A percentile compares a stretch with the other conserved stretches of the same genome.
These are phyloP conservation scores for Ploettnerulaceae sp. DNA, from an alignment of 2,329 filamentous ascomycete genomes.

Conservation along the genomic window DNA sequence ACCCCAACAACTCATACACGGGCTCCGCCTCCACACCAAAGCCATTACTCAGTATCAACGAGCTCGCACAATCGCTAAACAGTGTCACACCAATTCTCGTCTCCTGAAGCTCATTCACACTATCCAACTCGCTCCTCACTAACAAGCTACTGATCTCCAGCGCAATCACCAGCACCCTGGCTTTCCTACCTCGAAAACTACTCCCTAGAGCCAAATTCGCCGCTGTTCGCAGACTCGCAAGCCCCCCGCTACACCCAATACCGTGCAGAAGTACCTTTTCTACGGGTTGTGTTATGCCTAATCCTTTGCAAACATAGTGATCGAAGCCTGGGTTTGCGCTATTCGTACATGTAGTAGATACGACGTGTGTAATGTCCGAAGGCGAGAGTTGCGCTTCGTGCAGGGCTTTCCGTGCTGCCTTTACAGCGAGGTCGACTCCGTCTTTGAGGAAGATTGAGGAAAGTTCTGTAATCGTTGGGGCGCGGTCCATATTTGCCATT, in stretches of 20 bases:
- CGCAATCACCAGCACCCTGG: slow-evolving; percentile 60
- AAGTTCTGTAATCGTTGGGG: slow-evolving; percentile 52
- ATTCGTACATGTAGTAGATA: slow-evolving; percentile 65
- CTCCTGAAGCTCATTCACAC: slow-evolving; percentile 53
- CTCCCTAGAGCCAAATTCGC: slow-evolving; percentile 63
- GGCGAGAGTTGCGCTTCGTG: slow-evolving; percentile 48
- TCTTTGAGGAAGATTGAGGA: slow-evolving; percentile 51
- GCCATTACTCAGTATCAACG: slow-evolving; percentile 59
- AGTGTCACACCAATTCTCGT: slow-evolving; percentile 61
- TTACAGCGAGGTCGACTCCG: slow-evolving; percentile 53
- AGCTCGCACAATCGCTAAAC: slow-evolving; percentile 68
- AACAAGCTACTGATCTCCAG: slow-evolving; percentile 58
- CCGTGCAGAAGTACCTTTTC: slow-evolving; percentile 64
- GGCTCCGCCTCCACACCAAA: slow-evolving; percentile 42
- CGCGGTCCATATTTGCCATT: slow-evolving; percentile 50
- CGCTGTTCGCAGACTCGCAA: slow-evolving; percentile 57
- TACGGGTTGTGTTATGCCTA: slow-evolving; percentile 53
- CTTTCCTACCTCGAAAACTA: slow-evolving; percentile 52
- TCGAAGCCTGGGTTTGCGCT: slow-evolving; percentile 66
- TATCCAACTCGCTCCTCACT: slow-evolving; percentile 61
- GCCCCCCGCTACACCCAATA: slow-evolving; percentile 60
- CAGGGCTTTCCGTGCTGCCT: slow-evolving; percentile 51
- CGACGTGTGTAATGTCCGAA: slow-evolving; percentile 58
- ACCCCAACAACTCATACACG: slow-evolving; percentile 57
- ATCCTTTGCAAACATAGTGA: slow-evolving; percentile 54